These are phyloP conservation scores for Kingdonia uniflora DNA, from an alignment of 164 flowering plant genomes.

Conservation along the genomic window DNA sequence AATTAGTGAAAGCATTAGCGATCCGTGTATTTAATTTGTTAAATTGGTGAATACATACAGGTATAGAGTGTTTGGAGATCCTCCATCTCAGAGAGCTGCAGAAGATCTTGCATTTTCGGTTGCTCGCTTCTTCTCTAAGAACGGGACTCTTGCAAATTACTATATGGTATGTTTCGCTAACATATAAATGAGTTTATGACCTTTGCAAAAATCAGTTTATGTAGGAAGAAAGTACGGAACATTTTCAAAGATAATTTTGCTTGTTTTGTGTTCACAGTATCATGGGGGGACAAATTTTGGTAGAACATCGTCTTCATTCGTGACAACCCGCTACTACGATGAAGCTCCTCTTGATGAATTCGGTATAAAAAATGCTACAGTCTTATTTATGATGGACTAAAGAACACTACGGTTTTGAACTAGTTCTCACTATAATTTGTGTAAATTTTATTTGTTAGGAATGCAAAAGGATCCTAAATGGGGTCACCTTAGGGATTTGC, in stretches of 20 bases:
- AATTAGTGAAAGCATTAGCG: too few relatives aligned
- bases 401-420: too few relatives aligned
- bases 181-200: background rate
- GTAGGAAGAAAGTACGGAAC: too few relatives aligned
- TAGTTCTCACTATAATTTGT: background rate
- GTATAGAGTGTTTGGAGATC: slow-evolving; percentile 78
- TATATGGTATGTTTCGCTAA: slow-evolving; percentile 51
- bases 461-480: slow-evolving; percentile 69
- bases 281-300: slow-evolving; percentile 81
- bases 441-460: slow-evolving; percentile 27
- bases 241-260: too few relatives aligned
- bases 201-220: too few relatives aligned
- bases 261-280: slow-evolving; percentile 36
- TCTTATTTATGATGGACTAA: too few relatives aligned
- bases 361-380: slow-evolving; percentile 24
- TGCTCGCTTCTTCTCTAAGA: slow-evolving; percentile 77
- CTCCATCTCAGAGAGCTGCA: slow-evolving; percentile 84
- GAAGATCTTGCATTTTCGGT: slow-evolving; percentile 78
- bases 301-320: slow-evolving; percentile 45
- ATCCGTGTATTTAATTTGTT: background rate
- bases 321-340: slow-evolving; percentile 73
- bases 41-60: slow-evolving; percentile 32
- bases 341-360: slow-evolving; percentile 87
- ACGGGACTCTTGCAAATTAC: slow-evolving; percentile 66
- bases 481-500: slow-evolving; percentile 82